Percentiles rank a stretch among this genome's conserved stretches.
Evolutionary conservation across 2,329 filamentous ascomycete genomes (phyloP).

Genomic region (Xylaria sp.): DNA sequence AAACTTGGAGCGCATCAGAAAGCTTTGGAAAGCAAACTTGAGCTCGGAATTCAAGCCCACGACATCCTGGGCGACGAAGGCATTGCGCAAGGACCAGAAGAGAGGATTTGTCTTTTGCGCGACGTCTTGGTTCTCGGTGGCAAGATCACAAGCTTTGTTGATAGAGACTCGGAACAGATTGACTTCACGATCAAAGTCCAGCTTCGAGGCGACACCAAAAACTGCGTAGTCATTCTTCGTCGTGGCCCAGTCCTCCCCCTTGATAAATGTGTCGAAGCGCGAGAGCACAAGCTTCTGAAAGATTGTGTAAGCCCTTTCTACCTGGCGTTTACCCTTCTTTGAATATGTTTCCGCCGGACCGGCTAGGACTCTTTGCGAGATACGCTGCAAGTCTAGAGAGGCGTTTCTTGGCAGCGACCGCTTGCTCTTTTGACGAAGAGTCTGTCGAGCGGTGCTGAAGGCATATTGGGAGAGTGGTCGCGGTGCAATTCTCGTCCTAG

Average conservation of each 20-base stretch:
- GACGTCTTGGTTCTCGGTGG: conserved; percentile 51
- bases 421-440: conserved; percentile 9
- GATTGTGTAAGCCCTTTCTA: conserved; percentile 39
- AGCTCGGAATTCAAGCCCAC: conserved; percentile 67
- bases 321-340: not conserved
- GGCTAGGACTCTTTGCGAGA: too few species aligned
- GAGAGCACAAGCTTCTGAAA: conserved; percentile 42
- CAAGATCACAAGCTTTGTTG: conserved; percentile 57
- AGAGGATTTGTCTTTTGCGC: conserved; percentile 60
- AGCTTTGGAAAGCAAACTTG: conserved; percentile 74
- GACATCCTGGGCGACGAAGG: conserved; percentile 65
- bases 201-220: conserved; percentile 52
- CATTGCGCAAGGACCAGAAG: conserved; percentile 67
- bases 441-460: conserved; percentile 42
- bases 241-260: conserved; percentile 42
- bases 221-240: conserved; percentile 46
- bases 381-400: not conserved
- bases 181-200: conserved; percentile 58
- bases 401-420: not conserved
- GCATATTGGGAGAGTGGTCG: conserved; percentile 37
- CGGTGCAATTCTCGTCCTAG: conserved; percentile 40
- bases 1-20: conserved; percentile 67
- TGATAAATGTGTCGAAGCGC: conserved; percentile 53
- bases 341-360: too few species aligned
- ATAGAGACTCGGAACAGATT: conserved; percentile 59